Evolutionary conservation across 2,329 filamentous ascomycete genomes (phyloP).

Genomic region (Setomelanomma holmii): DNA sequence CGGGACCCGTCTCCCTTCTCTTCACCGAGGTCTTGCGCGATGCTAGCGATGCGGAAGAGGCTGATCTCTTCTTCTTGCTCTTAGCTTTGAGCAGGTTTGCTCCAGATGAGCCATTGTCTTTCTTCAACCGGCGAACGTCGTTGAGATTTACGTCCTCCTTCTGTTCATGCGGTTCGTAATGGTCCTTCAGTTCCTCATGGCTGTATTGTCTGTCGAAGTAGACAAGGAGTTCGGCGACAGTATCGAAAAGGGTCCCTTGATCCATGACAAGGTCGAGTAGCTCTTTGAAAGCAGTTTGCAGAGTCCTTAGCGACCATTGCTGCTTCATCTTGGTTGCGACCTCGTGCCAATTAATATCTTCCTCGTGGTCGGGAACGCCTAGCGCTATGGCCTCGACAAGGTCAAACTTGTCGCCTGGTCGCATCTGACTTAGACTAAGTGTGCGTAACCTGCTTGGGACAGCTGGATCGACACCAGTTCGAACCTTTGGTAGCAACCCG

Average conservation of each 20-base stretch:
- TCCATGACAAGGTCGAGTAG: constrained; percentile 19
- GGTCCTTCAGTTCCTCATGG: constrained; percentile 16
- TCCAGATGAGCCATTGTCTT: not conserved
- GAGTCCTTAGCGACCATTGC: constrained; percentile 24
- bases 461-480: not conserved
- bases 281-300: constrained; percentile 29
- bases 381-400: constrained; percentile 46
- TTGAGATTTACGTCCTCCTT: not conserved
- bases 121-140: not conserved
- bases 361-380: constrained; percentile 25
- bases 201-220: constrained; percentile 20
- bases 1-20: not conserved
- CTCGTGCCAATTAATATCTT: constrained; percentile 46
- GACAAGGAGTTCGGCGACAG: constrained; percentile 29
- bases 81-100: constrained; percentile 6
- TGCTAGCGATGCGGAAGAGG: not conserved
- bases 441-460: too few relatives aligned
- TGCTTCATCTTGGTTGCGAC: constrained; percentile 8
- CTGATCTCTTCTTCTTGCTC: constrained; percentile 12
- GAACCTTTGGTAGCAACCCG: not conserved
- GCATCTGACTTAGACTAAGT: constrained; percentile 38
- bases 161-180: constrained; percentile 13
- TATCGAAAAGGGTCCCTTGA: constrained; percentile 5
- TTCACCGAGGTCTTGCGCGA: not conserved
- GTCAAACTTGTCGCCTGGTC: constrained; percentile 52